Conservation (phyloP, 805 yeast genomes). For the Suhomyces prunicola region DNA sequence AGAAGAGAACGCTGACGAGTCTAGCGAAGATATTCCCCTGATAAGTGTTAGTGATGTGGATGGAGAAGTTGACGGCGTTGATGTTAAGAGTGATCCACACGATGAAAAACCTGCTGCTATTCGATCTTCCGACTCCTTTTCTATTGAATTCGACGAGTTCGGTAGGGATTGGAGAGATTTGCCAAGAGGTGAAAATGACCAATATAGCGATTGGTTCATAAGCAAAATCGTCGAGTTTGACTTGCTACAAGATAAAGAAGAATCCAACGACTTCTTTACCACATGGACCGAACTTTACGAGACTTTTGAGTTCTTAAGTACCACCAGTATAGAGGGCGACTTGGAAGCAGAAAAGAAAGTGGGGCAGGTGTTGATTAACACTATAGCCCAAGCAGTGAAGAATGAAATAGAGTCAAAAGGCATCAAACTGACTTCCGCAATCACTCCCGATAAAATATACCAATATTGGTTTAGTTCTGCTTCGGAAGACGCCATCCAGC, state of each 20-base stretch:
- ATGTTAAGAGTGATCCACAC: slow-evolving; percentile 5
- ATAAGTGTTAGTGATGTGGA: neutral
- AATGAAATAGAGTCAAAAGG: slow-evolving; percentile 20
- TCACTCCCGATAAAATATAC: slow-evolving; percentile 53
- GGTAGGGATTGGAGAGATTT: slow-evolving; percentile 75
- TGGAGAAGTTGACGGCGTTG: neutral
- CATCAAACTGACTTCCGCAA: slow-evolving; percentile 2
- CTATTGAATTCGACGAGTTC: slow-evolving; percentile 51
- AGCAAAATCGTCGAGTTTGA: slow-evolving; percentile 15
- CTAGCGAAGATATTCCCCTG: slow-evolving; percentile 13
- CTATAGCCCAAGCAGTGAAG: slow-evolving; percentile 53
- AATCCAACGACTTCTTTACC: slow-evolving; percentile 28
- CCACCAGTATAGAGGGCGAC: slow-evolving; percentile 25
- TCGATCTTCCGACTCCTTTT: slow-evolving; percentile 13
- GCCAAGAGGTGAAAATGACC: slow-evolving; percentile 55
- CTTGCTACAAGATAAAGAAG: slow-evolving; percentile 10
- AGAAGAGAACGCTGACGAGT: slow-evolving; percentile 7
- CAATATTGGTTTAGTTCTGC: slow-evolving; percentile 40
- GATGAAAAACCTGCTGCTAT: slow-evolving; percentile 14
- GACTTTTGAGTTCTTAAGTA: slow-evolving; percentile 23
- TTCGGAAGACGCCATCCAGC: slow-evolving; percentile 20
- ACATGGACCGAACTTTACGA: slow-evolving; percentile 22
- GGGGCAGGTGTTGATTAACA: slow-evolving; percentile 43
- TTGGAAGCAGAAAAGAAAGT: slow-evolving; percentile 16
- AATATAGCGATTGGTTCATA: slow-evolving; percentile 19